phyloP scores from a whole-genome alignment of 2,329 filamentous ascomycete genomes.

The Aureobasidium subglaciale region DNA sequence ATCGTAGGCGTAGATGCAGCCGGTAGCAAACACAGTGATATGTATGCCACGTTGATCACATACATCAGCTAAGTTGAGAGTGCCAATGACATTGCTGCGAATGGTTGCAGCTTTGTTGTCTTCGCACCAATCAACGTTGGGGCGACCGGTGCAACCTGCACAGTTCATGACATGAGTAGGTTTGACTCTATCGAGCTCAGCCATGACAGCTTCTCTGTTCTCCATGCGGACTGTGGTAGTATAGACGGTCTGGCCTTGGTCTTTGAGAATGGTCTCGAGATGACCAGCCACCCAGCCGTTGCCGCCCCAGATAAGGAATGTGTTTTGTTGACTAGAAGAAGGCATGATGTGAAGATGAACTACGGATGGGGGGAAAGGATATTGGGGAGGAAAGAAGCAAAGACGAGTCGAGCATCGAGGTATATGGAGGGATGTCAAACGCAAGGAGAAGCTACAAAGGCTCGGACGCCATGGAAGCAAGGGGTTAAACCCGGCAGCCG shows the following conservation, averaged over 20 bases:
- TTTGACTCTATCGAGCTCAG: conserved; percentile 51
- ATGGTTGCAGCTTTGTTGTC: conserved; percentile 61
- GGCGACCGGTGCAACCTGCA: conserved; percentile 58
- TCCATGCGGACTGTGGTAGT: conserved; percentile 60
- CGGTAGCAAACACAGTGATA: conserved; percentile 59
- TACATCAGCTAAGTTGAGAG: conserved; percentile 55
- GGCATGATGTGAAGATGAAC: background rate
- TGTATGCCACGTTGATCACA: conserved; percentile 55
- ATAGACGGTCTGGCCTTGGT: conserved; percentile 54
- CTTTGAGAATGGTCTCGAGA: conserved; percentile 51
- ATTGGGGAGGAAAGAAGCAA: too few relatives aligned
- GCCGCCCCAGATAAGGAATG: conserved; percentile 59
- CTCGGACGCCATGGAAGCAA: too few relatives aligned
- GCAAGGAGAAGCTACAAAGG: too few relatives aligned
- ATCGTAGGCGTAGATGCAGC: conserved; percentile 60
- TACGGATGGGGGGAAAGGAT: too few relatives aligned
- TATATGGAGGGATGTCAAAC: too few relatives aligned
- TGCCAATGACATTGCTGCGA: conserved; percentile 60
- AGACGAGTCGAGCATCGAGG: too few relatives aligned
- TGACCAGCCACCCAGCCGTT: conserved; percentile 58
- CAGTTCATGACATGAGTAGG: conserved; percentile 62
- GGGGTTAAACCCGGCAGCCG: too few relatives aligned
- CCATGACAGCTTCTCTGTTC: conserved; percentile 50
- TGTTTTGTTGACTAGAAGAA: conserved; percentile 22
- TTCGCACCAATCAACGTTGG: conserved; percentile 67